Evolutionary conservation across 495 filamentous ascomycete genomes (phyloP).

Genomic region (Extremus antarcticus): DNA sequence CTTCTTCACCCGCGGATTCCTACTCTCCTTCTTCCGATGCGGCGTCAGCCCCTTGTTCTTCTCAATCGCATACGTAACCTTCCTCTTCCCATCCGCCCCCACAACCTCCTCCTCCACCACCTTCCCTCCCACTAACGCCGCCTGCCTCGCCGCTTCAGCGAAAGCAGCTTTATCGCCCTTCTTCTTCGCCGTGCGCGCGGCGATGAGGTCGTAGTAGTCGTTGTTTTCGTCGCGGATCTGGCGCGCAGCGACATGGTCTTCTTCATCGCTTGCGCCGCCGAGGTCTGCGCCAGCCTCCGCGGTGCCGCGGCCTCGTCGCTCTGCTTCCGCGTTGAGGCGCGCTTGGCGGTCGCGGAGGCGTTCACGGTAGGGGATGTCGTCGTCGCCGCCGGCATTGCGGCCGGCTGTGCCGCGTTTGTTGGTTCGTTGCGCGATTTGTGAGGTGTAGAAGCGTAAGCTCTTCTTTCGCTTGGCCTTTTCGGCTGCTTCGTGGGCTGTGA

Average conservation of each 20-base stretch:
- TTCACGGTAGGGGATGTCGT: constrained; percentile 83
- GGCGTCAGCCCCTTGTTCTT: constrained; percentile 95
- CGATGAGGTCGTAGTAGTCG: constrained; percentile 82
- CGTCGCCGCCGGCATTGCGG: constrained; percentile 77
- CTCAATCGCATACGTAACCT: constrained; percentile 81
- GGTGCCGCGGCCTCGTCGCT: constrained; percentile 56
- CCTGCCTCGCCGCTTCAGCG: constrained; percentile 41
- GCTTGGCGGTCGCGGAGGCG: constrained; percentile 73
- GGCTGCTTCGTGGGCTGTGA: constrained; percentile 54
- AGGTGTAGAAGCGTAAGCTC: constrained; percentile 89
- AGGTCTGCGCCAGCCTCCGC: constrained; percentile 46
- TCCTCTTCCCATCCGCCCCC: constrained; percentile 68
- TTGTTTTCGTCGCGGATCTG: constrained; percentile 37
- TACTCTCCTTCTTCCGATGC: constrained; percentile 77
- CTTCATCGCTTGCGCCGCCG: constrained; percentile 48
- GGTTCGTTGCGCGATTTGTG: constrained; percentile 84
- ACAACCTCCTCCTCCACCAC: constrained; percentile 53
- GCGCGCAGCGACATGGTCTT: constrained; percentile 44
- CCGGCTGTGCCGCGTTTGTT: constrained; percentile 75
- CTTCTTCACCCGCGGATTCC: constrained; percentile 98
- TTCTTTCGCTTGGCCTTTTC: constrained; percentile 82
- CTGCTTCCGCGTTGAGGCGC: constrained; percentile 75
- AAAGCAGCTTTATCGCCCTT: constrained; percentile 63
- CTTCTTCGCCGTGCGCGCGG: constrained; percentile 51
- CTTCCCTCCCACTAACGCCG: constrained; percentile 44